Evolutionary conservation across 257 asterid genomes (phyloP), one percentile per base, ranked within the genome.

Genomic region (Rauvolfia tetraphylla): DNA sequence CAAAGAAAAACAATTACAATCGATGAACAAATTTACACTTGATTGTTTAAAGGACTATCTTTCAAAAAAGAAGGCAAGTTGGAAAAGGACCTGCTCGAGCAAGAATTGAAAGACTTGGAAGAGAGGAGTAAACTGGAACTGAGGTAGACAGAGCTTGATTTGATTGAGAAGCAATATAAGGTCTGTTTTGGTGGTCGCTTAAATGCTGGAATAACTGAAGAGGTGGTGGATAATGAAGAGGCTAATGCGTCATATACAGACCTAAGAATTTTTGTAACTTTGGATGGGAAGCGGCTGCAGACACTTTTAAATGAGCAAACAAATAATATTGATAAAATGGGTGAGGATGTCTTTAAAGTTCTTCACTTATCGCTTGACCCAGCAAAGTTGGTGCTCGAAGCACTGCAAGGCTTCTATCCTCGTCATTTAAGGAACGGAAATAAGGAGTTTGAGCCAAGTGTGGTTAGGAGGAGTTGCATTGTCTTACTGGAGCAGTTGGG

Each of bases 201-300:
- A 54, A 62, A 78, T 78, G 59, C 46, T 3, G 65, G 83, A 48
- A 75, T 77, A 53, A 76, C 65, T 51, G 87, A 87, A 42, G 79
- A 80, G 22, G 82, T 33, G 49, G 84, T 80, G 76, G 49, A 77
- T 31, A 69, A 76, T 10, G 57, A 54, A 57, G 68, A 33, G 57
- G 31, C 25, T 61, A 23, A 13, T 71, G 56, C 42, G 6, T 53
- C 68, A 72, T 81, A 77, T 73, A 36, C 68, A 54, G 74, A 33
- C 39, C 61, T 77, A 23, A 81, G 67, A 77, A 81, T 83, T 51
- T 70, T 42, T 17, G 75, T 85, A 73, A 83, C 80, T 62, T 83
- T 86, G 88, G 88, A 88, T 76, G 90, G 91, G 41, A 83, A 72
- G 69, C 77, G 81, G 67, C 70, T 88, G 82, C 95, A 82, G 46